A percentile compares a stretch with the other conserved stretches of the same genome.
phyloP scores from a whole-genome alignment of 768 basidiomycete genomes.

The Phylloporus scabripes region DNA sequence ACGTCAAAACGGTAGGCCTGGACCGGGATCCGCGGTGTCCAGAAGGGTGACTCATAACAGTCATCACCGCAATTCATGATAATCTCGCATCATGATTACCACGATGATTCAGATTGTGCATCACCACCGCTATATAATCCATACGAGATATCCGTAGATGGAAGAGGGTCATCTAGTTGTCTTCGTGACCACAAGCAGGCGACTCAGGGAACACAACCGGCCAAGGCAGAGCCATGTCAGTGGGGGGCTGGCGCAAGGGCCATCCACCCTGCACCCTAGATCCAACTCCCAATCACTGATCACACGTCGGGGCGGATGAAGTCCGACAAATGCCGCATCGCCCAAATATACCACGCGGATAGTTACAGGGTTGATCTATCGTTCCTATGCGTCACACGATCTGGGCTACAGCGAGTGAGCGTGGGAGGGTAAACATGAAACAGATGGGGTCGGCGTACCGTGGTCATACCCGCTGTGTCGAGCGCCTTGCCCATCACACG shows the following conservation, averaged over 20 bases:
- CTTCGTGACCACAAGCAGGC: background rate
- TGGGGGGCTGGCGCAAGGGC: too few species aligned
- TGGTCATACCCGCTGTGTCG: too few species aligned
- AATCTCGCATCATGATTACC: too few species aligned
- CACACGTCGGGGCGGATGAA: constrained; percentile 21
- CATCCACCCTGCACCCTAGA: background rate
- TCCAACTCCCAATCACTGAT: constrained; percentile 12
- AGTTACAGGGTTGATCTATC: constrained; percentile 49
- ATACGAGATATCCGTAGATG: constrained; percentile 4
- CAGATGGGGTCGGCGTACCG: too few species aligned
- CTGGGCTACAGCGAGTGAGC: constrained; percentile 30
- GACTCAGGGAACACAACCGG: background rate
- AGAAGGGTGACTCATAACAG: too few species aligned
- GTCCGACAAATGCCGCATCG: constrained; percentile 71
- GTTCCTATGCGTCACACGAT: constrained; percentile 25
- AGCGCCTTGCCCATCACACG: too few species aligned
- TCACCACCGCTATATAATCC: constrained; percentile 5
- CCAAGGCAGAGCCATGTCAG: background rate
- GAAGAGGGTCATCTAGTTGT: too few species aligned
- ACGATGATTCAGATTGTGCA: constrained; percentile 1
- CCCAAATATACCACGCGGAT: constrained; percentile 83
- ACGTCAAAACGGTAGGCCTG: too few species aligned
- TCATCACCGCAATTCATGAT: too few species aligned
- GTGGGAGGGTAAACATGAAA: background rate
- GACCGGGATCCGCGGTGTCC: too few species aligned